Percentiles rank a stretch among this genome's conserved stretches.
Conservation (phyloP, 805 yeast genomes). For the Blastobotrys terrestris region DNA sequence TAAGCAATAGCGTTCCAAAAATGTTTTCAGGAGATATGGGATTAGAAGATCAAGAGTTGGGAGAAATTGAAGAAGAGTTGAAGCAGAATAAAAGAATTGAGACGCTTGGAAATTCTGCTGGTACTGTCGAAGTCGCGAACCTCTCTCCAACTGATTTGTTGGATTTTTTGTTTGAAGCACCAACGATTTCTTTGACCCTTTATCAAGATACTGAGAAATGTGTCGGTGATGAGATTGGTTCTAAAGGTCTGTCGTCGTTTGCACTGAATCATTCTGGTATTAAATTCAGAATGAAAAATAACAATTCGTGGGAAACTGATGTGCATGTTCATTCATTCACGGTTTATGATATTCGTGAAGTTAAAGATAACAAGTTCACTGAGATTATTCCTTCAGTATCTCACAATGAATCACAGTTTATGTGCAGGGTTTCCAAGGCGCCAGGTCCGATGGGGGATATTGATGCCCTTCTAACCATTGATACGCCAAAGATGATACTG, state of each 20-base stretch:
- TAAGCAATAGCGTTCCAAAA: conserved; percentile 49
- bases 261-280: conserved; percentile 55
- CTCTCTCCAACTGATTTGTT: conserved; percentile 13
- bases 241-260: conserved; percentile 43
- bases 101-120: conserved; percentile 4
- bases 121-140: background rate
- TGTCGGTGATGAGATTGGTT: conserved; percentile 23
- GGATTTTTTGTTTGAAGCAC: conserved; percentile 51
- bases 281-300: conserved; percentile 44
- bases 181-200: conserved; percentile 52
- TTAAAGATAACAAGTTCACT: conserved; percentile 61
- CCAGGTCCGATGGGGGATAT: conserved; percentile 31
- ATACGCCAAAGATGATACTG: conserved; percentile 71
- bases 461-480: conserved; percentile 56
- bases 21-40: conserved; percentile 46
- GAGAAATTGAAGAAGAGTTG: conserved; percentile 22
- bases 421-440: conserved; percentile 39
- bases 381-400: conserved; percentile 71
- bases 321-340: conserved; percentile 65
- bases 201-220: conserved; percentile 24
- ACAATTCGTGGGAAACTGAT: conserved; percentile 53
- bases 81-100: conserved; percentile 16
- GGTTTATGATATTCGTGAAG: conserved; percentile 64
- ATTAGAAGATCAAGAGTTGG: conserved; percentile 56
- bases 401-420: conserved; percentile 64